Conservation (phyloP, 2,329 filamentous ascomycete genomes). For the Curvularia verruculosa region DNA sequence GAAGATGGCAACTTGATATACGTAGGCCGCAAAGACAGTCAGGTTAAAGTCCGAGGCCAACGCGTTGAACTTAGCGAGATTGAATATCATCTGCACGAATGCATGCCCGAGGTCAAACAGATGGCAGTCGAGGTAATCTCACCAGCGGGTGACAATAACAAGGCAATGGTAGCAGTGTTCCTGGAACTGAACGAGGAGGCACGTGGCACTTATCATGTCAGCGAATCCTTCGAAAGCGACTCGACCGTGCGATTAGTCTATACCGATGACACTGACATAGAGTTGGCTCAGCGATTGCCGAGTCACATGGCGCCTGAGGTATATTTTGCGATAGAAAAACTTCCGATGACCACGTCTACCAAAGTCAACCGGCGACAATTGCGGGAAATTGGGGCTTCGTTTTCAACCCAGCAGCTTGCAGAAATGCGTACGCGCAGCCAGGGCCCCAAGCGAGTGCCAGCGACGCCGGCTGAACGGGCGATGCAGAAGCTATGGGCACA, state of each 20-base stretch:
- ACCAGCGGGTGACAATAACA: not conserved
- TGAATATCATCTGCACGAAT: not conserved
- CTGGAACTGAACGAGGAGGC: not conserved
- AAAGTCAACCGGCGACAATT: constrained; percentile 45
- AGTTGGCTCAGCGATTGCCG: not conserved
- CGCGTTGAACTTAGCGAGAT: constrained; percentile 27
- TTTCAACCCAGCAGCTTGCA: not conserved
- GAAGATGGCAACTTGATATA: constrained; percentile 14
- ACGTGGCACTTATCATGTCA: not conserved
- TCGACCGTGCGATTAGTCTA: not conserved
- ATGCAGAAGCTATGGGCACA: constrained; percentile 10
- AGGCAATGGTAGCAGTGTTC: not conserved
- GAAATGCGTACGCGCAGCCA: not conserved
- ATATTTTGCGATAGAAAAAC: constrained; percentile 51
- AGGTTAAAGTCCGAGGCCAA: constrained; percentile 25
- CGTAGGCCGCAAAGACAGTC: constrained; percentile 21
- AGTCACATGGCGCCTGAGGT: constrained; percentile 51
- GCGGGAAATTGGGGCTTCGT: constrained; percentile 19
- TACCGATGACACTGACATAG: not conserved
- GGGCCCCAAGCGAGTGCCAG: not conserved
- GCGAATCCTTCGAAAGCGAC: not conserved
- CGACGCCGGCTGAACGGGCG: not conserved
- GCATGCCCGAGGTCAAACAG: not conserved
- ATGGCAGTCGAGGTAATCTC: not conserved
- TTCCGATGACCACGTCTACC: constrained; percentile 54